Conservation (phyloP, 1,139 yeast genomes). For the Nadsonia starkeyi-henricii region DNA sequence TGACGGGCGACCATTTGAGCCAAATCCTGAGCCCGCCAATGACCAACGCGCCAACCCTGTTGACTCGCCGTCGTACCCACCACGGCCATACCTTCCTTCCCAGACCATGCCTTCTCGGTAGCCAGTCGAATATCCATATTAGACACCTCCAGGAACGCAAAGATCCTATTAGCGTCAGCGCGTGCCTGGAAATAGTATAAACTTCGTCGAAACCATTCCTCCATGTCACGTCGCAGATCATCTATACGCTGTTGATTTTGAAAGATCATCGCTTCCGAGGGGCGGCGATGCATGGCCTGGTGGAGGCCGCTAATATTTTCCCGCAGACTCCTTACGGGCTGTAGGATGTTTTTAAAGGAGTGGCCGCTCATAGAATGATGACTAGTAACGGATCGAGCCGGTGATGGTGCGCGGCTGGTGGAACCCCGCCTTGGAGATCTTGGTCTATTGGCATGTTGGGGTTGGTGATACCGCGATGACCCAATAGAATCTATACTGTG, state of each 20-base stretch:
- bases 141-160: slow-evolving; percentile 79
- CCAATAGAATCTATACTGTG: too few relatives aligned
- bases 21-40: slow-evolving; percentile 64
- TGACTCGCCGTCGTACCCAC: slow-evolving; percentile 71
- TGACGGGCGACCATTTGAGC: slow-evolving; percentile 67
- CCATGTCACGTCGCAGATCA: slow-evolving; percentile 3
- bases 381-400: too few relatives aligned
- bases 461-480: too few relatives aligned
- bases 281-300: too few relatives aligned
- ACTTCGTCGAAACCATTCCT: slow-evolving; percentile 44
- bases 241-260: background rate
- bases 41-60: slow-evolving; percentile 95
- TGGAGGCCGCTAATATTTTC: too few relatives aligned
- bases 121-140: slow-evolving; percentile 76
- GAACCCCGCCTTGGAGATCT: too few relatives aligned
- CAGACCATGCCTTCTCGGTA: slow-evolving; percentile 67
- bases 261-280: too few relatives aligned
- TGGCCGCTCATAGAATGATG: too few relatives aligned
- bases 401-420: too few relatives aligned
- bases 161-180: slow-evolving; percentile 69
- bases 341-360: too few relatives aligned
- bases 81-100: slow-evolving; percentile 79
- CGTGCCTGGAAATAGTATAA: slow-evolving; percentile 47
- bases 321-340: too few relatives aligned
- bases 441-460: too few relatives aligned